phyloP scores from a whole-genome alignment of 306 rosid genomes.

The Pterocarpus santalinus region DNA sequence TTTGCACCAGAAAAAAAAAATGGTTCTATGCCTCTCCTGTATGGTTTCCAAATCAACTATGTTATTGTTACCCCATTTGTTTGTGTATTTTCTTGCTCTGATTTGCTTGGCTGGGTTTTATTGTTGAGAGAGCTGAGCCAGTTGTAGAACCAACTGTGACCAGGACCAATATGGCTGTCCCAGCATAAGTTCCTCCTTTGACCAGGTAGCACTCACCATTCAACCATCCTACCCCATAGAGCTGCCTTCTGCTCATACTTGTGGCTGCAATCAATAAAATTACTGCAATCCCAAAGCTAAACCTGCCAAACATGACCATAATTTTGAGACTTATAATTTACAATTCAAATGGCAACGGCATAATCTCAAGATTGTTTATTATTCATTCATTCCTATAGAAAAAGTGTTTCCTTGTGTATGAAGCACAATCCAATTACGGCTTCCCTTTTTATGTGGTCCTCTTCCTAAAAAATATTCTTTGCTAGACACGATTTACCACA shows the following conservation, averaged over 20 bases:
- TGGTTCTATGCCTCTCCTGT: not conserved
- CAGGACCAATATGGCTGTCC: slow-evolving; percentile 62
- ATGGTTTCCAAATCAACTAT: not conserved
- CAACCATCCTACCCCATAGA: slow-evolving; percentile 76
- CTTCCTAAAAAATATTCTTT: too few species aligned
- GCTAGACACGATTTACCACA: too few species aligned
- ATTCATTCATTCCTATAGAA: not conserved
- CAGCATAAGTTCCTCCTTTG: slow-evolving; percentile 61
- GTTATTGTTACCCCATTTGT: slow-evolving; percentile 26
- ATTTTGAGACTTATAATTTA: slow-evolving; percentile 9
- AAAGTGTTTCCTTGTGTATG: not conserved
- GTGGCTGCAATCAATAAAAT: slow-evolving; percentile 60
- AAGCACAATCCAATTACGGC: not conserved
- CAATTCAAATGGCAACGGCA: not conserved
- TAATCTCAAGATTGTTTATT: not conserved
- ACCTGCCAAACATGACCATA: slow-evolving; percentile 55
- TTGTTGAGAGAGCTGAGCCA: slow-evolving; percentile 52
- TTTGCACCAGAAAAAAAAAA: slow-evolving; percentile 22
- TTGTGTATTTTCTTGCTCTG: slow-evolving; percentile 22
- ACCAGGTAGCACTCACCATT: slow-evolving; percentile 78
- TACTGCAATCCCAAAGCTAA: slow-evolving; percentile 69
- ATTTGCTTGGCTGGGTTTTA: slow-evolving; percentile 22
- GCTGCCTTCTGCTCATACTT: slow-evolving; percentile 75
- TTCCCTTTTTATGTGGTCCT: not conserved
- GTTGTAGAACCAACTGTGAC: slow-evolving; percentile 51